A percentile compares a stretch with the other conserved stretches of the same genome.
Evolutionary conservation across 2,329 filamentous ascomycete species (phyloP).

Genomic region (Teratosphaeria zuluensis): DNA sequence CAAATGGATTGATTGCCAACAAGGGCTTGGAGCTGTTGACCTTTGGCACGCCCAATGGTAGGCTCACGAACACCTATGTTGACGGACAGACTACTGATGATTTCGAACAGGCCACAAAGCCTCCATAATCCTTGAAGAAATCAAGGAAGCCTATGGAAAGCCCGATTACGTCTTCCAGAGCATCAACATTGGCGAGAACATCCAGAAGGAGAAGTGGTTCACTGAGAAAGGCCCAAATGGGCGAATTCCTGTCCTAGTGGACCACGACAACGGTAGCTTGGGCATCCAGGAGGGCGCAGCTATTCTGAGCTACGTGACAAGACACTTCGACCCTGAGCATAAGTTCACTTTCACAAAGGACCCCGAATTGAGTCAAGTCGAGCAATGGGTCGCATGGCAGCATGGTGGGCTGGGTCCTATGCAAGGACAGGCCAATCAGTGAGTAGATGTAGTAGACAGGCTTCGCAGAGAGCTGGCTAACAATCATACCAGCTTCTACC

Average conservation of each 20-base stretch:
- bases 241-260: conserved; percentile 55
- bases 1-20: conserved; percentile 50
- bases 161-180: conserved; percentile 47
- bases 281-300: conserved; percentile 39
- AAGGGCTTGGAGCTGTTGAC: conserved; percentile 58
- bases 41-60: conserved; percentile 38
- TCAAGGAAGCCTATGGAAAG: conserved; percentile 54
- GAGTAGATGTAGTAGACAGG: neutral
- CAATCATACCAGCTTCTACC: conserved; percentile 19
- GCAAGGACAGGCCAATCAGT: conserved; percentile 31
- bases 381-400: conserved; percentile 54
- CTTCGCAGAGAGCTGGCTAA: neutral
- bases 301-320: conserved; percentile 35
- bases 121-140: conserved; percentile 54
- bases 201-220: conserved; percentile 60
- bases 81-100: neutral
- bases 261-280: conserved; percentile 53
- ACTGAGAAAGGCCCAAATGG: conserved; percentile 54
- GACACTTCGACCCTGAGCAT: conserved; percentile 38
- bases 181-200: conserved; percentile 52
- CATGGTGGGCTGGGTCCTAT: conserved; percentile 33
- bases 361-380: conserved; percentile 37
- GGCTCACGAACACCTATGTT: neutral
- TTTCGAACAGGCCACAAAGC: conserved; percentile 35
- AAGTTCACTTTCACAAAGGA: conserved; percentile 39